Conservation (phyloP, 2,329 filamentous ascomycete genomes). For the Neofusicoccum cordaticola region DNA sequence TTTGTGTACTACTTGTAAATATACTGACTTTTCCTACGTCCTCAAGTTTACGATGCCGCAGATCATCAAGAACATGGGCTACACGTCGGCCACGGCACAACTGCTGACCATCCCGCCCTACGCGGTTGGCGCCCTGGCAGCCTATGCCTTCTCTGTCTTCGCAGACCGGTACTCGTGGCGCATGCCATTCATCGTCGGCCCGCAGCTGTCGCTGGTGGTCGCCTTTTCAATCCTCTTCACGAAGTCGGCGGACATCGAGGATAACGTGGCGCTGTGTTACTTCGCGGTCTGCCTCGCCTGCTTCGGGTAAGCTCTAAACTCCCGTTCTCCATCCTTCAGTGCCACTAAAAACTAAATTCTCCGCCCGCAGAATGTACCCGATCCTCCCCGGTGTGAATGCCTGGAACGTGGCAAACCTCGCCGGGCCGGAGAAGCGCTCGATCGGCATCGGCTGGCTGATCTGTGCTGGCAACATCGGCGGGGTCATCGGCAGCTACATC, state of each 20-base stretch:
- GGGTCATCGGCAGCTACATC: constrained; percentile 34
- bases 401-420: constrained; percentile 31
- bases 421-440: constrained; percentile 29
- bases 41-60: constrained; percentile 29
- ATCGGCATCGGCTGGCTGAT: constrained; percentile 32
- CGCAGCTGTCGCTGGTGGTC: constrained; percentile 33
- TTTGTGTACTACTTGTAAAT: no score
- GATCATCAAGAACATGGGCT: constrained; percentile 28
- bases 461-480: constrained; percentile 29
- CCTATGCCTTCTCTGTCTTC: constrained; percentile 25
- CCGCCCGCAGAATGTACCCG: constrained; percentile 27
- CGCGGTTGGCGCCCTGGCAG: constrained; percentile 25
- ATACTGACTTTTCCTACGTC: constrained; percentile 30
- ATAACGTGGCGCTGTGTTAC: constrained; percentile 44
- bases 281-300: constrained; percentile 47
- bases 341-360: neutral
- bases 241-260: constrained; percentile 35
- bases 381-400: constrained; percentile 29
- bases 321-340: neutral
- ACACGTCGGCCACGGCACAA: constrained; percentile 29
- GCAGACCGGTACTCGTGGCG: constrained; percentile 29
- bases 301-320: constrained; percentile 25
- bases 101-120: constrained; percentile 30
- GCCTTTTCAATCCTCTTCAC: constrained; percentile 44
- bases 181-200: constrained; percentile 28